phyloP scores from a whole-genome alignment of 2,329 filamentous ascomycete genomes.

The Aspergillus eucalypticola region DNA sequence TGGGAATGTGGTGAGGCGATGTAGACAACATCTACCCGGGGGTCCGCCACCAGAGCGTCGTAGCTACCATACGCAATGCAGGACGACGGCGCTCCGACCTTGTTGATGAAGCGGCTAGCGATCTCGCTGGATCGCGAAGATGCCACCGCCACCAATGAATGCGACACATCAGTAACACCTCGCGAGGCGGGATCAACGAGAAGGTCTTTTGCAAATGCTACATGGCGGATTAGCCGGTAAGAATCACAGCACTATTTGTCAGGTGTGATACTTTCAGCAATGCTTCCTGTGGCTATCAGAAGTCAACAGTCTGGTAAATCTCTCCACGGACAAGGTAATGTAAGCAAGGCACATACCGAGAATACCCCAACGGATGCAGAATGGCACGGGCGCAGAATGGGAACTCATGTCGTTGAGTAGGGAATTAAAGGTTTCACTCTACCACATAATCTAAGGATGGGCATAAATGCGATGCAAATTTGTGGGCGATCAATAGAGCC shows the following conservation, averaged over 20 bases:
- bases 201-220: neutral
- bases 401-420: neutral
- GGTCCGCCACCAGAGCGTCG: constrained; percentile 20
- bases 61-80: constrained; percentile 12
- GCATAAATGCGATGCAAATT: no score
- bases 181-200: neutral
- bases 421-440: rapidly evolving
- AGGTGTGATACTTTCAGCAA: neutral
- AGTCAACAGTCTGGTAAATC: neutral
- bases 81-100: neutral
- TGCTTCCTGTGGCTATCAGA: neutral
- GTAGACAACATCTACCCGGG: constrained; percentile 32
- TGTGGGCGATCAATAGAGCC: no score
- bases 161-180: neutral
- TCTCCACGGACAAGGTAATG: no score
- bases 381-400: neutral
- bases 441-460: neutral
- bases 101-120: constrained; percentile 47
- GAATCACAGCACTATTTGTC: no score
- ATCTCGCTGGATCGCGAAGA: constrained; percentile 40
- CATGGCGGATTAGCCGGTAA: neutral
- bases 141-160: neutral
- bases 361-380: neutral
- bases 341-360: neutral
- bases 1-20: constrained; percentile 30